Evolutionary conservation across 2,329 filamentous ascomycete genomes (phyloP), one percentile per base, ranked within the genome.

Genomic region (Neodidymelliopsis sp.): DNA sequence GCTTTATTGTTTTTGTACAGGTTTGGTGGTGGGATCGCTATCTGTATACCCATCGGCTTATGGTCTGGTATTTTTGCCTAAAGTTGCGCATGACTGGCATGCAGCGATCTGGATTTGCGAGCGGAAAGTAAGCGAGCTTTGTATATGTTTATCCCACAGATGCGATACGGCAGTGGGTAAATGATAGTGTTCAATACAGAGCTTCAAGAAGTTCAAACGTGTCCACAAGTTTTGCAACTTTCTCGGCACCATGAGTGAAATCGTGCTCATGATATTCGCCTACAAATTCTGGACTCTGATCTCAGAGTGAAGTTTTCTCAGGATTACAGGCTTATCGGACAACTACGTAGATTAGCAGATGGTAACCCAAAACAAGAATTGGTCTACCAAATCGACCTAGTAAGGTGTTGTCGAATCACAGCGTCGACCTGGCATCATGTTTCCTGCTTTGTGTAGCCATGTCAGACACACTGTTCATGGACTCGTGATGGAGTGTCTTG

Each of bases 41-140:
- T 56, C 65, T 70, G 64, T 71, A 72, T 71, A 72, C 68, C 69
- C 67, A 60, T 62, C 52, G 57, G 50, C 56, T 61, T 65, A 31
- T 49, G 62, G 34, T 54, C n/a, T n/a, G n/a, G n/a, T n/a, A n/a
- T 48, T 37, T 29, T 28, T 46, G 31, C 25, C 23, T 42, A 15
- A 38, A 50, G 54, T 57, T 49, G 49, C 56, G 51, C 42, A 50
- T 46, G 30, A 40, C 37, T 57, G 40, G 45, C 45, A 36, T 43
- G 25, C 24, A 42, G 38, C 47, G 38, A 39, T 39, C 25, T 44
- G 47, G 24, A 50, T 36, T n/a, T 44, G 20, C 6, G 39, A 29
- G 6, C 12, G 15, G 27, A 29, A 18, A 29, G 6, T 11, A 24
- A 29, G 25, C 19, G 37, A 25, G 40, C 47, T 39, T 50, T 36